Percentiles rank a stretch among this genome's conserved stretches.
These are phyloP conservation scores for Panaeolus cyanescens DNA, from an alignment of 768 basidiomycete genomes.

Conservation along the genomic window DNA sequence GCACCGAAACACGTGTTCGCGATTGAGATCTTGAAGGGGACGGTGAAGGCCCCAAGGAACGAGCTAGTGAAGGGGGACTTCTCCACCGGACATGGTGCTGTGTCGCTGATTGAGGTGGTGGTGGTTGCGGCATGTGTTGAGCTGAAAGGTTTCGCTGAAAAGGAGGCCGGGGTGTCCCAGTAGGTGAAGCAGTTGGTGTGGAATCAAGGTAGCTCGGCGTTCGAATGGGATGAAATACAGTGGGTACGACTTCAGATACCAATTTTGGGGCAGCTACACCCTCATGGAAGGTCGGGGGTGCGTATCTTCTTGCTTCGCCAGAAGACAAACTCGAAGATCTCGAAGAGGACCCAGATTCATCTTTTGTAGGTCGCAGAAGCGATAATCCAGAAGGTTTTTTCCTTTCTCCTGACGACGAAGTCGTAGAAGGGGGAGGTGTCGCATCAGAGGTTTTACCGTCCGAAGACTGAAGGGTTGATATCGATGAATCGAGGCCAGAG, in stretches of 20 bases:
- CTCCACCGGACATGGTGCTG: constrained; percentile 26
- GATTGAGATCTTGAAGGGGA: neutral
- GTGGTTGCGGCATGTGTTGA: neutral
- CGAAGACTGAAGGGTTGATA: constrained; percentile 16
- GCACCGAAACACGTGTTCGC: neutral
- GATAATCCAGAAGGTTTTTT: constrained; percentile 39
- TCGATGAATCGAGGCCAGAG: constrained; percentile 17
- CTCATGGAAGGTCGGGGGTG: constrained; percentile 4
- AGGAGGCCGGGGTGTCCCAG: constrained; percentile 20
- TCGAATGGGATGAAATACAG: neutral
- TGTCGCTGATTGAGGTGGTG: constrained; percentile 1
- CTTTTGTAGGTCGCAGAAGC: constrained; percentile 26
- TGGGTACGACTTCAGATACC: neutral
- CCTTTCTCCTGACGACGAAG: constrained; percentile 3
- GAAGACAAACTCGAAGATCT: constrained; percentile 25
- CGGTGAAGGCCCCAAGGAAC: constrained; percentile 14
- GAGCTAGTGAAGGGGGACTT: constrained; percentile 20
- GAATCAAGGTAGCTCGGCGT: constrained; percentile 9
- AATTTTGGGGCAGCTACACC: neutral
- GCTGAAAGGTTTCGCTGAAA: constrained; percentile 6
- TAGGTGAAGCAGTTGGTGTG: constrained; percentile 27
- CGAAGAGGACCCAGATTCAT: constrained; percentile 15
- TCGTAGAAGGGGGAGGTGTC: constrained; percentile 1
- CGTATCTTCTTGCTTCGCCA: neutral
- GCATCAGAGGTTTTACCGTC: neutral